These are phyloP conservation scores for Lodderomyces theae DNA, from an alignment of 1,139 yeast genomes.

Conservation along the genomic window DNA sequence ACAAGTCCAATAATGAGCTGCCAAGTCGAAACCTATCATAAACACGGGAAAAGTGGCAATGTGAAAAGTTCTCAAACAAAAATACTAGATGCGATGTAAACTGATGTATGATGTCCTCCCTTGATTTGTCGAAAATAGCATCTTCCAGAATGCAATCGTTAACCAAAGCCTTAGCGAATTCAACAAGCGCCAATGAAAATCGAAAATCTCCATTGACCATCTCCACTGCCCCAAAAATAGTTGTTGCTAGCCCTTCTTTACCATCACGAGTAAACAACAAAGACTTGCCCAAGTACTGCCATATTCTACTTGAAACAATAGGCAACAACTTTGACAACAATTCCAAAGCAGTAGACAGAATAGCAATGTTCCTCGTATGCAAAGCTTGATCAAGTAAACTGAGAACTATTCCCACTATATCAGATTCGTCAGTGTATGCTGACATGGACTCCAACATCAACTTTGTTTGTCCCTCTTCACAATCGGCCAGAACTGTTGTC, in stretches of 20 bases:
- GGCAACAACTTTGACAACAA: constrained; percentile 50
- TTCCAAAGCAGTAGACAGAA: constrained; percentile 48
- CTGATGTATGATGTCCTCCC: constrained; percentile 54
- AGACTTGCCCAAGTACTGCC: constrained; percentile 75
- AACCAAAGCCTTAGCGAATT: constrained; percentile 53
- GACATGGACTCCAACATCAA: constrained; percentile 54
- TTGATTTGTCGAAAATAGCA: constrained; percentile 41
- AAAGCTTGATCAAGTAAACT: constrained; percentile 68
- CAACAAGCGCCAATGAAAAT: constrained; percentile 60
- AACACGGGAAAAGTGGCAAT: constrained; percentile 61
- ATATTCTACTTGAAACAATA: constrained; percentile 62
- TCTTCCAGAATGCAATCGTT: constrained; percentile 49
- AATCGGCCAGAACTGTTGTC: constrained; percentile 45
- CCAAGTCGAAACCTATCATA: constrained; percentile 66
- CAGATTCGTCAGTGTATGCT: constrained; percentile 61
- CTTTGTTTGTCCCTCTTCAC: constrained; percentile 39
- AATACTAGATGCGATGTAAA: constrained; percentile 57
- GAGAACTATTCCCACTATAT: constrained; percentile 65
- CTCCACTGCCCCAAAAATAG: constrained; percentile 71
- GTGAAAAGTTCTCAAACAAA: constrained; percentile 70
- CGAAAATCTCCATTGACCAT: constrained; percentile 64
- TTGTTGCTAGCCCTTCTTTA: constrained; percentile 63
- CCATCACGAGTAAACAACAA: constrained; percentile 64
- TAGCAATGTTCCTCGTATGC: constrained; percentile 48
- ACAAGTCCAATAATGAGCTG: constrained; percentile 50